phyloP scores from a whole-genome alignment of 75 land plant genomes.

The Pseudotsuga menziesii region DNA sequence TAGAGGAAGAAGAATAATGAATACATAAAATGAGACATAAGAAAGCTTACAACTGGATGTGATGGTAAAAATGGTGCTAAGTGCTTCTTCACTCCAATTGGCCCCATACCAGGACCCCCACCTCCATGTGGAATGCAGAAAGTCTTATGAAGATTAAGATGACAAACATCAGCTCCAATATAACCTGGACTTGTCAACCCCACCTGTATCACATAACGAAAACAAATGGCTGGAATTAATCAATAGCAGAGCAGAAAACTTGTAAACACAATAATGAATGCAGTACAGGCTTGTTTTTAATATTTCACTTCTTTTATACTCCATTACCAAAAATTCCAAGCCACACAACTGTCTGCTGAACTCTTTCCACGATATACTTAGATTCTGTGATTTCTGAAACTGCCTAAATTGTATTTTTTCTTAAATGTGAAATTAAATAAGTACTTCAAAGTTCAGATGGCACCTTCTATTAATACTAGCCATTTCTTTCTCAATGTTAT shows the following conservation, averaged over 20 bases:
- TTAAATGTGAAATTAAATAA: background rate
- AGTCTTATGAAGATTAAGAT: conserved; percentile 97
- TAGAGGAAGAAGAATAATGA: background rate
- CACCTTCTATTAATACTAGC: background rate
- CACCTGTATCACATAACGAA: conserved; percentile 47
- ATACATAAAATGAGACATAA: background rate
- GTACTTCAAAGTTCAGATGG: background rate
- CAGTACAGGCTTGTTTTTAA: background rate
- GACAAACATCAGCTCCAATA: conserved; percentile 99
- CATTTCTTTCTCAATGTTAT: background rate
- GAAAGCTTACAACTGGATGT: conserved; percentile 88
- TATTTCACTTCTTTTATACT: background rate
- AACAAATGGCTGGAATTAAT: background rate
- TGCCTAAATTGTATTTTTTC: background rate
- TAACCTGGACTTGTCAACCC: conserved; percentile 98
- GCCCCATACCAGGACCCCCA: conserved; percentile 99
- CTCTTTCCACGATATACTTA: background rate
- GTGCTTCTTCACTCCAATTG: conserved; percentile 99
- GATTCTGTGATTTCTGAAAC: background rate
- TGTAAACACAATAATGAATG: background rate
- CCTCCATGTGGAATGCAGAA: conserved; percentile 99
- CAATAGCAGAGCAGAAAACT: background rate
- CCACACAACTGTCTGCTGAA: background rate
- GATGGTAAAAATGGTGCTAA: conserved; percentile 97
- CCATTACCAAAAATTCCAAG: background rate